phyloP scores from a whole-genome alignment of 2,329 filamentous ascomycete genomes.

The Pseudocercospora crystallina region DNA sequence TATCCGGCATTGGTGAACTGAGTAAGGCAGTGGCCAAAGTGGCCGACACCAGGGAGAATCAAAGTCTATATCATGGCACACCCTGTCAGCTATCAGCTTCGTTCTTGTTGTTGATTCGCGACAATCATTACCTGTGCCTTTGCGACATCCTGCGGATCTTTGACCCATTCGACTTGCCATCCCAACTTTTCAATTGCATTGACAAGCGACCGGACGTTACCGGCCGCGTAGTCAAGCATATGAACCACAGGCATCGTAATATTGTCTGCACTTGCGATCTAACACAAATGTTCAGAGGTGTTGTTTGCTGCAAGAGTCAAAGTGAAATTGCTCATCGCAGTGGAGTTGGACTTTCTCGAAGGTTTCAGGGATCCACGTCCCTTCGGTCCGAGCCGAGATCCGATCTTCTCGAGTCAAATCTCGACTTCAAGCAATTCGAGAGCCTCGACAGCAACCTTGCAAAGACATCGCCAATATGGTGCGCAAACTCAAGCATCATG shows the following conservation, averaged over 20 bases:
- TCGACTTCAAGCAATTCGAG: neutral
- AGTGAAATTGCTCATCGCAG: too few species aligned
- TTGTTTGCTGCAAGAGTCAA: too few species aligned
- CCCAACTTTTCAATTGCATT: conserved; percentile 97
- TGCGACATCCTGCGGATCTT: conserved; percentile 76
- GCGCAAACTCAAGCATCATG: conserved; percentile 93
- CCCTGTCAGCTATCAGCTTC: conserved; percentile 36
- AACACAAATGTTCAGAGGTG: too few species aligned
- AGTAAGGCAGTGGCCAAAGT: conserved; percentile 92
- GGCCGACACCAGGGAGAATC: conserved; percentile 92
- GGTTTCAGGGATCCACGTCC: too few species aligned
- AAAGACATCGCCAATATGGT: conserved; percentile 66
- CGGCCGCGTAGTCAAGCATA: conserved; percentile 87
- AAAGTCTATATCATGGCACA: conserved; percentile 63
- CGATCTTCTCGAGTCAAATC: conserved; percentile 1
- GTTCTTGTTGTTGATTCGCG: neutral
- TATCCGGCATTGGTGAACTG: conserved; percentile 82
- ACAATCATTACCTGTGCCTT: conserved; percentile 69
- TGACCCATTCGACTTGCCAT: conserved; percentile 90
- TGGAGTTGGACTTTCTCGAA: too few species aligned
- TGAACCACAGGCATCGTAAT: conserved; percentile 70
- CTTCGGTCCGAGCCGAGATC: conserved; percentile 3
- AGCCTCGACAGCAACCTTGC: neutral
- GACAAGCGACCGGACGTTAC: conserved; percentile 91
- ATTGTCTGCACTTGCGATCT: too few species aligned